These are phyloP conservation scores for Alternaria triticina DNA, from an alignment of 2,329 filamentous ascomycete species.

Conservation along the genomic window DNA sequence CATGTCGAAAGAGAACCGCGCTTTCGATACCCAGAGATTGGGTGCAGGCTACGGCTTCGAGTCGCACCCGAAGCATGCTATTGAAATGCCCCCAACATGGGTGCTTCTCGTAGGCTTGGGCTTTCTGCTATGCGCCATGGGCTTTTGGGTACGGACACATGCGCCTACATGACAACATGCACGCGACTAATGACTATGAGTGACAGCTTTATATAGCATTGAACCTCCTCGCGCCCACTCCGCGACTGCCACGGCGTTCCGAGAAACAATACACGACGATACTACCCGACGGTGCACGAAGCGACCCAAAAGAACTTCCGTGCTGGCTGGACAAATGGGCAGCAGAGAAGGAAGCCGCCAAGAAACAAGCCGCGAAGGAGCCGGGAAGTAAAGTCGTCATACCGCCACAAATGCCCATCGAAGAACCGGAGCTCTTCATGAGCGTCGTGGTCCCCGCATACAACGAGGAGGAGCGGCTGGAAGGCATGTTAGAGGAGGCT, in stretches of 20 bases:
- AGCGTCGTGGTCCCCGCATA: conserved; percentile 93
- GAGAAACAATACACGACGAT: conserved; percentile 89
- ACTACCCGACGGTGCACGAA: conserved; percentile 66
- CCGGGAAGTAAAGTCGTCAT: conserved; percentile 29
- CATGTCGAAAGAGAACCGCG: conserved; percentile 32
- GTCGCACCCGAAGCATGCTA: conserved; percentile 24
- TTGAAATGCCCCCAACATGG: conserved; percentile 44
- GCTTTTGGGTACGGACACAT: conserved; percentile 36
- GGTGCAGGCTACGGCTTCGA: conserved; percentile 37
- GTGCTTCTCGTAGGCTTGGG: conserved; percentile 32
- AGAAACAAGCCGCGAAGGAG: conserved; percentile 34
- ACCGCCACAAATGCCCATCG: conserved; percentile 62
- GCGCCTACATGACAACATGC: neutral
- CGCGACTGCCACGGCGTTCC: conserved; percentile 73
- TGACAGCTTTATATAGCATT: conserved; percentile 70
- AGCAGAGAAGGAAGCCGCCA: conserved; percentile 60
- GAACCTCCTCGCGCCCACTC: conserved; percentile 78
- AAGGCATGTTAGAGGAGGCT: conserved; percentile 87
- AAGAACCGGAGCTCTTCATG: conserved; percentile 81
- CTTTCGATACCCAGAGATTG: conserved; percentile 31
- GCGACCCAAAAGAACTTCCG: conserved; percentile 66
- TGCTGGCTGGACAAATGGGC: conserved; percentile 86
- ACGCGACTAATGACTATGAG: conserved; percentile 1
- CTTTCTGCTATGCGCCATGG: conserved; percentile 32
- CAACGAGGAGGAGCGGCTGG: conserved; percentile 86